Percentiles rank a stretch among this genome's conserved stretches.
phyloP scores from a whole-genome alignment of 169 alveolate species.

The Babesia ovis region DNA sequence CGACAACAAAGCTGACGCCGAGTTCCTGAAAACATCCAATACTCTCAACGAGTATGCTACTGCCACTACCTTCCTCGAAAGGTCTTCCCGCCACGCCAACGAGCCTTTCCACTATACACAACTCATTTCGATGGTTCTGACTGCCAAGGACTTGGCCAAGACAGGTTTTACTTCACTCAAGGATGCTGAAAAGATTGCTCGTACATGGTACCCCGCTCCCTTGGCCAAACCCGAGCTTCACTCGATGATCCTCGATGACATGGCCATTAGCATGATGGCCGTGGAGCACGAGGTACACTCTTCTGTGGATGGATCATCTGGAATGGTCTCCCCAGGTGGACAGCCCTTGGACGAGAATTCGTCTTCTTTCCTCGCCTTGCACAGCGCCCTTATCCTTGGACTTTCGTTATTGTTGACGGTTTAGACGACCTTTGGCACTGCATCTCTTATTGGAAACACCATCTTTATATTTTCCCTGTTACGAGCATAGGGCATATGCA shows the following conservation, averaged over 20 bases:
- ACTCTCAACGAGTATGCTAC: not conserved
- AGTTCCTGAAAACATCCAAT: not conserved
- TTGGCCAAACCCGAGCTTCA: not conserved
- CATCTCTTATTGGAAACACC: no score
- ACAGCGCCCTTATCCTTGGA: not conserved
- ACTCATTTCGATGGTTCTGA: not conserved
- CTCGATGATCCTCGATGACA: not conserved
- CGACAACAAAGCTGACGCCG: not conserved
- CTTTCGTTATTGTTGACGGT: not conserved
- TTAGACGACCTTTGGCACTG: not conserved
- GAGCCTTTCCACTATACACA: not conserved
- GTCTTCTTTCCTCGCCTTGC: not conserved
- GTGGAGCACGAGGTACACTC: no score
- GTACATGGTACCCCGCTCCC: not conserved
- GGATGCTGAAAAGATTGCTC: not conserved
- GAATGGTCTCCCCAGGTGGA: no score
- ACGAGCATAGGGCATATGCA: no score
- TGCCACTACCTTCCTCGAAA: not conserved
- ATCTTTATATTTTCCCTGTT: no score
- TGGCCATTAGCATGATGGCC: not conserved
- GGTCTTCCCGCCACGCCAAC: not conserved
- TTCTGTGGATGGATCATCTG: no score
- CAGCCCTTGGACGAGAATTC: no score
- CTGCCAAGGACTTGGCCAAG: not conserved
- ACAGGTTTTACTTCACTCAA: not conserved